Conservation (phyloP, 768 basidiomycete species). For the Calocybe gangraenosa region DNA sequence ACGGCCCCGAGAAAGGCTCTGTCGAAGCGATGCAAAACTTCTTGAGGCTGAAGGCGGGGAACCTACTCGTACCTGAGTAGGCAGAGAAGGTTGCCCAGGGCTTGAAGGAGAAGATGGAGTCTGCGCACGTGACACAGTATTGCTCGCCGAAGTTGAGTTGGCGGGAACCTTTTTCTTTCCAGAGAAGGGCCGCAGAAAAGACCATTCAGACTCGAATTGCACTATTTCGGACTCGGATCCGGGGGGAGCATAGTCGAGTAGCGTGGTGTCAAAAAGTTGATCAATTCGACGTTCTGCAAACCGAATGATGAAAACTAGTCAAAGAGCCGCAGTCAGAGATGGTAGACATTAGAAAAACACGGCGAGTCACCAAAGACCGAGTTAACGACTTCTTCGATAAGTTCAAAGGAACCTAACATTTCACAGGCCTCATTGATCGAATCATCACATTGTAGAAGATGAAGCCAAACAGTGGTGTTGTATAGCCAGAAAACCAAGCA, state of each 20-base stretch:
- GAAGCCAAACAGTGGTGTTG: conserved; percentile 86
- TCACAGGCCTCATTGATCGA: conserved; percentile 78
- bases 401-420: conserved; percentile 75
- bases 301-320: conserved; percentile 88
- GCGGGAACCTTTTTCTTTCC: conserved; percentile 52
- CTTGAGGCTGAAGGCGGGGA: conserved; percentile 44
- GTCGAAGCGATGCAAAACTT: conserved; percentile 63
- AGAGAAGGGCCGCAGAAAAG: conserved; percentile 72
- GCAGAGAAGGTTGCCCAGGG: conserved; percentile 47
- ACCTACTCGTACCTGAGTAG: conserved; percentile 39
- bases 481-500: conserved; percentile 92
- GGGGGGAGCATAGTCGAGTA: conserved; percentile 81
- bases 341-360: not conserved
- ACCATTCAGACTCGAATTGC: conserved; percentile 97
- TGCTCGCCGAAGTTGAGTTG: conserved; percentile 22
- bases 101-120: conserved; percentile 48
- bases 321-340: conserved; percentile 10
- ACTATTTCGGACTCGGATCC: conserved; percentile 76
- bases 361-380: conserved; percentile 78
- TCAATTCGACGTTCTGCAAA: conserved; percentile 89
- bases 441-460: conserved; percentile 84
- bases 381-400: conserved; percentile 90
- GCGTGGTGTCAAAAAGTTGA: conserved; percentile 70
- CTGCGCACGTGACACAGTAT: conserved; percentile 30
- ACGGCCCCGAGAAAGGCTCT: conserved; percentile 55